phyloP scores from a whole-genome alignment of 805 yeast genomes.

The Metschnikowia amazonensis region DNA sequence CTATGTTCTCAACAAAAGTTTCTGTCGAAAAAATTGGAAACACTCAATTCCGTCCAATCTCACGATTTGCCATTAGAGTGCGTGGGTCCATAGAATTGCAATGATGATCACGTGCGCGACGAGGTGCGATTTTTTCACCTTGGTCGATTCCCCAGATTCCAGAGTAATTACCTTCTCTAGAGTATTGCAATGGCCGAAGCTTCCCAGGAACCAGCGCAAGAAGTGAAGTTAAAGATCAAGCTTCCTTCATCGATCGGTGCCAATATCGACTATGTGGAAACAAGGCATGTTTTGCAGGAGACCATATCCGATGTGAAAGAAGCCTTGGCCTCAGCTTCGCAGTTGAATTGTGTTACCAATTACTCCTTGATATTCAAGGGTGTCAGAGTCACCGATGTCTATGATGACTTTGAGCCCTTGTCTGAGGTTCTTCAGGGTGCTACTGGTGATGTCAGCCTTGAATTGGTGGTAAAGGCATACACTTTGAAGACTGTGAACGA shows the following conservation, averaged over 20 bases:
- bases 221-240: conserved; percentile 22
- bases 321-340: conserved; percentile 53
- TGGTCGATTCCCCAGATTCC: conserved; percentile 5
- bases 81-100: background rate
- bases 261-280: conserved; percentile 21
- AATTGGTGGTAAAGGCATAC: conserved; percentile 53
- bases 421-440: conserved; percentile 22
- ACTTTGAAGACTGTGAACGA: conserved; percentile 55
- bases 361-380: conserved; percentile 45
- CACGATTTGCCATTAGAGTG: background rate
- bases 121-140: conserved; percentile 5
- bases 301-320: conserved; percentile 55
- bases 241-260: conserved; percentile 19
- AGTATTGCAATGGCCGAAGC: conserved; percentile 15
- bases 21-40: background rate
- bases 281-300: conserved; percentile 39
- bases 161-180: background rate
- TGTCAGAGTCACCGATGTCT: conserved; percentile 25
- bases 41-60: background rate
- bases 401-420: conserved; percentile 29
- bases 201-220: conserved; percentile 17
- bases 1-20: background rate
- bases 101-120: conserved; percentile 1
- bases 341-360: conserved; percentile 57
- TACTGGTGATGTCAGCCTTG: conserved; percentile 34